phyloP scores from a whole-genome alignment of 1,284 basidiomycete species.

The Leccinum pachyderme region DNA sequence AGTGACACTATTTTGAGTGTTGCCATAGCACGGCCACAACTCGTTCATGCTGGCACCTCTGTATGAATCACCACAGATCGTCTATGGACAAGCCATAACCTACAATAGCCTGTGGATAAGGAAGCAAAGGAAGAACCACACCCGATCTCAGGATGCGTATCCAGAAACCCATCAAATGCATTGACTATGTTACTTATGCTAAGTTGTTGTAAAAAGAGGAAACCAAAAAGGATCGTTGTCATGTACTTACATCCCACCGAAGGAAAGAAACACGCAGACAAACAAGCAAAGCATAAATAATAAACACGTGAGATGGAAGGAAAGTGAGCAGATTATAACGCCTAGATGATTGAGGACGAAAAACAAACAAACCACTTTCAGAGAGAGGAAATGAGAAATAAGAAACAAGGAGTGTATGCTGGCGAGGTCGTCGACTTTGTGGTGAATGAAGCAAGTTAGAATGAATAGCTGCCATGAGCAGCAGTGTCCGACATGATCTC shows the following conservation, averaged over 20 bases:
- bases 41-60: no score
- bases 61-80: no score
- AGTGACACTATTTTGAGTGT: no score
- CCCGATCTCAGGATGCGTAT: no score
- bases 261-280: neutral
- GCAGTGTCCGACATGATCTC: neutral
- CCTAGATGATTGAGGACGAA: neutral
- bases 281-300: neutral
- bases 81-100: no score
- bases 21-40: no score
- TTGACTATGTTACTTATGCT: no score
- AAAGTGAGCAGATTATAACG: neutral
- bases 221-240: neutral
- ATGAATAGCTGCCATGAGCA: neutral
- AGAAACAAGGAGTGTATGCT: neutral
- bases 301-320: neutral
- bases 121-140: no score
- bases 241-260: neutral
- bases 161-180: no score
- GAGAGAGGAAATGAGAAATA: neutral
- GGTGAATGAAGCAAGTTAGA: neutral
- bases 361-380: neutral
- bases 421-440: neutral
- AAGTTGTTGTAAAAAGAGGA: neutral
- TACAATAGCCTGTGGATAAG: no score